Evolutionary conservation across 1,139 yeast genomes (phyloP), one percentile per base, ranked within the genome.

Genomic region (Suhomyces maxii): DNA sequence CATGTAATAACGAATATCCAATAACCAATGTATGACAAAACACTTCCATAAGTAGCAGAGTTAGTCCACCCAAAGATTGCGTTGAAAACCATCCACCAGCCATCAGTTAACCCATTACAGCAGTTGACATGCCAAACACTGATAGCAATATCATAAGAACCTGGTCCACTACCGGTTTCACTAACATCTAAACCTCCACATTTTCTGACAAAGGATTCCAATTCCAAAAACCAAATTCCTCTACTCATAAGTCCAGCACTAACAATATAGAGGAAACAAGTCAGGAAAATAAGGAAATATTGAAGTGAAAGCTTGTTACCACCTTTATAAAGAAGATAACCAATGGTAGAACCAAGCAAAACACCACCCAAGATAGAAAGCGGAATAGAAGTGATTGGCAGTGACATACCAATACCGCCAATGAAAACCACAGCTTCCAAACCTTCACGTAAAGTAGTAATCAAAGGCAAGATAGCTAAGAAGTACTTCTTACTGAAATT

Each of bases 61-160:
- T 75, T 75, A 6, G 79, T 73, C 79, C 79, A 74, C 10, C 79
- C 79, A 44, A 74, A 65, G 34, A 74, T 57, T 7, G 79, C 79
- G 18, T 76, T 73, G 45, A 69, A 63, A 18, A 73, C 62, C 78
- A 74, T 73, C 79, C 79, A 74, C 37, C 79, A 77, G 47, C 74
- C 79, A 31, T 73, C 77, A 51, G 71, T 73, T 48, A 72, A 53
- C 47, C 76, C 77, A 52, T 73, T 71, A 50, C 79, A 74, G 51
- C 79, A 74, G 56, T 74, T 73, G n/a, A 74, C 78, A 53, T 74
- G 79, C 79, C 79, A 74, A 1, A 74, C 73, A 50, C 76, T 72
- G 23, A 53, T 61, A 33, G 61, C 52, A 25, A 73, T 72, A 51
- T 74, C 77, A 45, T 74, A 74, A 7, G 77, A 71, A 1, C 79